Evolutionary conservation across 495 filamentous ascomycete genomes (phyloP).

Genomic region (Letharia columbiana): DNA sequence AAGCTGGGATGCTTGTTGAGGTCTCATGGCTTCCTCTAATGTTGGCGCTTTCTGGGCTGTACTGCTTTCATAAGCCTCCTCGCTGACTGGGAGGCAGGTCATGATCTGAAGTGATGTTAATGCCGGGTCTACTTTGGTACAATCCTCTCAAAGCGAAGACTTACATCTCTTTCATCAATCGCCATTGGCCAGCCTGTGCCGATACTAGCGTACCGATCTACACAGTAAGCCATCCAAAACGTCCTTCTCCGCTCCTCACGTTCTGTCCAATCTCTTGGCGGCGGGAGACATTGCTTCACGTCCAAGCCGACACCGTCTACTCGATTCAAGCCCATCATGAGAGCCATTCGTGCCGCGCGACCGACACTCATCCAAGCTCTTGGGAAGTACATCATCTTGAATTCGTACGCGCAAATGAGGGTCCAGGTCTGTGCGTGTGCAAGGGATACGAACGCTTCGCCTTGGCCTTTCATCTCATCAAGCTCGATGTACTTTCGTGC

Average conservation of each 20-base stretch:
- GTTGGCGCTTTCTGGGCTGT: slow-evolving; percentile 60
- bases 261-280: slow-evolving; percentile 87
- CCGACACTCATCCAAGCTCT: slow-evolving; percentile 91
- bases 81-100: slow-evolving; percentile 74
- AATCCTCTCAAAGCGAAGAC: slow-evolving; percentile 19
- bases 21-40: slow-evolving; percentile 62
- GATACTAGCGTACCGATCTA: slow-evolving; percentile 90
- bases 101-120: slow-evolving; percentile 46
- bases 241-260: slow-evolving; percentile 82
- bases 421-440: slow-evolving; percentile 76
- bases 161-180: slow-evolving; percentile 81
- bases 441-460: slow-evolving; percentile 75
- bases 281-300: slow-evolving; percentile 82
- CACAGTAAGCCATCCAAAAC: slow-evolving; percentile 88
- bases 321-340: slow-evolving; percentile 93
- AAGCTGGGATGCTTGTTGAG: slow-evolving; percentile 59
- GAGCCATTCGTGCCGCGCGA: slow-evolving; percentile 60
- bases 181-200: slow-evolving; percentile 96
- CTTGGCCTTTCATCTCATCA: slow-evolving; percentile 89
- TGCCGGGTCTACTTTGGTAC: not conserved
- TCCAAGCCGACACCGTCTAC: slow-evolving; percentile 80
- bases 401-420: slow-evolving; percentile 77
- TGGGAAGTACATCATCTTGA: slow-evolving; percentile 97
- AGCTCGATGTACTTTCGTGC: slow-evolving; percentile 82
- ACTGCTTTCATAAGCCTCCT: slow-evolving; percentile 80